A percentile compares a stretch with the other conserved stretches of the same genome.
phyloP scores from a whole-genome alignment of 768 basidiomycete species.

The Gymnopilus dilepis region DNA sequence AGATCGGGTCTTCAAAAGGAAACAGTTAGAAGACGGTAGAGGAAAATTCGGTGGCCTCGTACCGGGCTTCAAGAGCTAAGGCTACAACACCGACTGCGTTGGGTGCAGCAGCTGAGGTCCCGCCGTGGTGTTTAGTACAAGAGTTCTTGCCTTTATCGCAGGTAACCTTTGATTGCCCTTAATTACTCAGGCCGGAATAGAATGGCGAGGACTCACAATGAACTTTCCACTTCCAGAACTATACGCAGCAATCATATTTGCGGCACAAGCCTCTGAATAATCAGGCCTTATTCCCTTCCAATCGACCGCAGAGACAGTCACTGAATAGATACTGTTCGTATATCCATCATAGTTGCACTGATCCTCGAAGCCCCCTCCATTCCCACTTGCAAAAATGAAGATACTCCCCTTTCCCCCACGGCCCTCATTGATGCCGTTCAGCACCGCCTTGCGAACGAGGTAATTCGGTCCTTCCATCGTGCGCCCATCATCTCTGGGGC shows the following conservation, averaged over 20 bases:
- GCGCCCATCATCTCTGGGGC: conserved; percentile 90
- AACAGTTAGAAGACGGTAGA: not conserved
- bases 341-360: conserved; percentile 99
- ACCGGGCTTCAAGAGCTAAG: conserved; percentile 87
- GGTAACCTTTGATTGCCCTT: conserved; percentile 66
- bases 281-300: conserved; percentile 90
- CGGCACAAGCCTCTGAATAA: conserved; percentile 95
- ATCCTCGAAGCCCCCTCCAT: conserved; percentile 88
- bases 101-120: conserved; percentile 96
- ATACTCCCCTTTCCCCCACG: conserved; percentile 87
- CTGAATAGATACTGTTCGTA: conserved; percentile 94
- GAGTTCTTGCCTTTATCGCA: conserved; percentile 82
- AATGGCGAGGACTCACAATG: conserved; percentile 70
- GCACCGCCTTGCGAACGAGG: conserved; percentile 89
- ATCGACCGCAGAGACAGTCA: conserved; percentile 93
- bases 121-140: conserved; percentile 85
- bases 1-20: conserved; percentile 73
- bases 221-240: conserved; percentile 91
- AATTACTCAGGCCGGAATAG: not conserved
- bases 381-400: conserved; percentile 96
- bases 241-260: conserved; percentile 94
- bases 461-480: conserved; percentile 93
- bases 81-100: conserved; percentile 94
- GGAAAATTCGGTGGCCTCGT: conserved; percentile 15
- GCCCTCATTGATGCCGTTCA: conserved; percentile 91